These are phyloP conservation scores for Phaffia australis DNA, from an alignment of 768 basidiomycete genomes.

Conservation along the genomic window DNA sequence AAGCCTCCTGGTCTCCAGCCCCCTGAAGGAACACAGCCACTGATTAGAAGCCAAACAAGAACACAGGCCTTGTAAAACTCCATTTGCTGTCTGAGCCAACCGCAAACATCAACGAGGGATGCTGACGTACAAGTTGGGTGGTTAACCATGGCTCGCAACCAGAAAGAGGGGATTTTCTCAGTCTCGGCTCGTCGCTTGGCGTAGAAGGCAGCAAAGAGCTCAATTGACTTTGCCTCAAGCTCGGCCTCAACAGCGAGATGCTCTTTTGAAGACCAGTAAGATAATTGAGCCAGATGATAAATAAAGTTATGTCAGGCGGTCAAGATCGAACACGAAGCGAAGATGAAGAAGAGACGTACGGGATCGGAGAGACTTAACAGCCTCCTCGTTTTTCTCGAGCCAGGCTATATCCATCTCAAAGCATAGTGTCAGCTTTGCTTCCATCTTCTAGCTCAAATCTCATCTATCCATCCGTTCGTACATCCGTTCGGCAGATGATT, in stretches of 20 bases:
- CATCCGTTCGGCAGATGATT: too few species aligned
- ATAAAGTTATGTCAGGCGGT: neutral
- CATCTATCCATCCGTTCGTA: too few species aligned
- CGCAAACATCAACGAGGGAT: neutral
- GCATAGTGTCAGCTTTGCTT: too few species aligned
- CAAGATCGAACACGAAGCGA: neutral
- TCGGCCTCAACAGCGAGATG: slow-evolving; percentile 8
- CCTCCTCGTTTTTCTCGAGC: slow-evolving; percentile 12
- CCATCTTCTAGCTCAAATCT: too few species aligned
- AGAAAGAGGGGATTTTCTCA: slow-evolving; percentile 24
- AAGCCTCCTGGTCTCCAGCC: slow-evolving; percentile 15
- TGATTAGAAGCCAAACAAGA: neutral
- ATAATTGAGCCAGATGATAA: neutral
- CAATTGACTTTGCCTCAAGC: slow-evolving; percentile 2
- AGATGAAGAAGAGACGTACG: neutral
- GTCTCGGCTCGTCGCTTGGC: neutral
- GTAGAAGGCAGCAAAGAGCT: slow-evolving; percentile 12
- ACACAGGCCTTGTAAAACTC: too few species aligned
- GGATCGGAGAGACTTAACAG: slow-evolving; percentile 5
- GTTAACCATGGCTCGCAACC: slow-evolving; percentile 19
- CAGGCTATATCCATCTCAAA: neutral
- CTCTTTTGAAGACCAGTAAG: neutral
- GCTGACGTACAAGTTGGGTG: slow-evolving; percentile 5
- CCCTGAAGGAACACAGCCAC: slow-evolving; percentile 13
- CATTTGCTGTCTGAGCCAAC: neutral